Base-by-base conservation (phyloP, 805 yeast species). In the Starmerella lactis-condensi region DNA sequence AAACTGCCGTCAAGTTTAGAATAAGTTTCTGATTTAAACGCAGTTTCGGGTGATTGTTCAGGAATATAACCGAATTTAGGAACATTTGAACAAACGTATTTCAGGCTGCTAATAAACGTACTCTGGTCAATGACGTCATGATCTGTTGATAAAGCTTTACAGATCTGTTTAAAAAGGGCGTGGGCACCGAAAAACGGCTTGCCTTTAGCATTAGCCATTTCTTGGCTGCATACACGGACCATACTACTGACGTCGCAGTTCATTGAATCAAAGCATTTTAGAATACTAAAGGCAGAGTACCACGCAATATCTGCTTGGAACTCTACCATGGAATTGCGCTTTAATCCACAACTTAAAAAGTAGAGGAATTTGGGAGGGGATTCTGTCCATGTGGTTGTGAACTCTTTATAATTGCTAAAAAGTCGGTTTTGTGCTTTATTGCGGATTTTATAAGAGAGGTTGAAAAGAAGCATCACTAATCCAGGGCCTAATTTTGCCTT, bases 241-340 rank as follows among this genome's bases (percentile, higher is more conserved):
- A n/a, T n/a, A n/a, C n/a, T n/a, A n/a, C n/a, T n/a, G n/a, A n/a
- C n/a, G n/a, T n/a, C n/a, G n/a, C n/a, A n/a, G n/a, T n/a, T n/a
- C n/a, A n/a, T n/a, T n/a, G n/a, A n/a, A n/a, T n/a, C n/a, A 7
- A 36, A 14, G 6, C 21, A 13, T 5, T 22, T 15, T 2, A 40
- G 26, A 2, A 40, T 10, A 13, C 12, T 6, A 1, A 24, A 31
- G 2, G 34, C 29, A 2, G 28, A 31, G 23, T 15, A 34, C 45
- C 45, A 41, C 2, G 44, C 38, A 12, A 32, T n/a, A 22, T 41
- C 45, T 1, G 44, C 44, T 12, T 19, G n/a, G 4, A 33, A 23
- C 6, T 4, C 16, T 2, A 39, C 42, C 7, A 34, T 29, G 15
- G 31, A 11, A 28, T 32, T 37, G 11, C 43, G 36, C 17, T 26